phyloP scores from a whole-genome alignment of 805 yeast genomes.

The Blastobotrys mokoenaii region DNA sequence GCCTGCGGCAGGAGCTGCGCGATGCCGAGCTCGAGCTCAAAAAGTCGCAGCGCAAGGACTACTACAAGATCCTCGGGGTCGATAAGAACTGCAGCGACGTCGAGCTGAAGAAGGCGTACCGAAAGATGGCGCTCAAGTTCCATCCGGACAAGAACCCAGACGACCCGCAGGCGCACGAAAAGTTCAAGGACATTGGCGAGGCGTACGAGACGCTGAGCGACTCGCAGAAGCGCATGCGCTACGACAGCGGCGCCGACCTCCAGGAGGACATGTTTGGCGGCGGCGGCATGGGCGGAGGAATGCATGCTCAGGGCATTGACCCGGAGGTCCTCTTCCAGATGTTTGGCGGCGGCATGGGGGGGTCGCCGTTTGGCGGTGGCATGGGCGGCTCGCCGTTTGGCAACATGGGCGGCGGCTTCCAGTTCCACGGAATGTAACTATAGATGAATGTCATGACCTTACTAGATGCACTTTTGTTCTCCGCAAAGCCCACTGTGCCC shows the following conservation, averaged over 20 bases:
- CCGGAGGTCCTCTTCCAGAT: slow-evolving; percentile 31
- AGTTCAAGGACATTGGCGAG: slow-evolving; percentile 80
- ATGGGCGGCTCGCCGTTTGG: slow-evolving; percentile 12
- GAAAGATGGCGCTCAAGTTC: slow-evolving; percentile 59
- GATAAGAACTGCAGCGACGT: slow-evolving; percentile 38
- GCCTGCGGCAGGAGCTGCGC: slow-evolving; percentile 30
- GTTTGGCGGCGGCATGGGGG: slow-evolving; percentile 29
- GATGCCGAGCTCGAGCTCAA: slow-evolving; percentile 35
- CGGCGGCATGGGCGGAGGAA: slow-evolving; percentile 75
- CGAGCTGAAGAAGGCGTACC: slow-evolving; percentile 67
- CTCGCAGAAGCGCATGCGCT: slow-evolving; percentile 76
- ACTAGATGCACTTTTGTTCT: too few species aligned
- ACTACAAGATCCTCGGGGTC: slow-evolving; percentile 57
- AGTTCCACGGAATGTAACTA: slow-evolving; percentile 5
- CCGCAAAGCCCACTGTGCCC: too few species aligned
- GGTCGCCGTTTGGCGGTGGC: slow-evolving; percentile 15
- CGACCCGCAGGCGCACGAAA: slow-evolving; percentile 74
- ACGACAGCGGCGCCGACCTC: slow-evolving; percentile 81
- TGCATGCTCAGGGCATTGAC: slow-evolving; percentile 36
- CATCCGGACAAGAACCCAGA: slow-evolving; percentile 78
- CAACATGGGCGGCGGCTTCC: slow-evolving; percentile 4
- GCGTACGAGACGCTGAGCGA: slow-evolving; percentile 85
- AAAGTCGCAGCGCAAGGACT: slow-evolving; percentile 37
- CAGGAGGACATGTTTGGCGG: slow-evolving; percentile 26
- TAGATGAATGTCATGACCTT: too few species aligned